Conservation (phyloP, 345 rosid species). For the Bretschneidera sinensis region DNA sequence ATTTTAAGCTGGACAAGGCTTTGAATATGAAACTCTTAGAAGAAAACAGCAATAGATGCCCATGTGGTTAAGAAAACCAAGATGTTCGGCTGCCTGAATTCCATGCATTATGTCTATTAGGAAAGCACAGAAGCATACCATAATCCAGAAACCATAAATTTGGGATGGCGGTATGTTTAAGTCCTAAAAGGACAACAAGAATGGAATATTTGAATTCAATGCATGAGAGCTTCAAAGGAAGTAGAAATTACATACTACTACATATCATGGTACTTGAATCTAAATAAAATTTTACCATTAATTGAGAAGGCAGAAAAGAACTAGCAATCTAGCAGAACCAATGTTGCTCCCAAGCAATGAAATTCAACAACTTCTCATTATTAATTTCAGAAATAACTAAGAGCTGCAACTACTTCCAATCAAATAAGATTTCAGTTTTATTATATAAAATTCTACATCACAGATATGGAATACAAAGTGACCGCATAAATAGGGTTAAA, state of each 20-base stretch:
- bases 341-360: neutral
- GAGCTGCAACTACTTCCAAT: neutral
- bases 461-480: neutral
- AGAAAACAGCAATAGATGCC: neutral
- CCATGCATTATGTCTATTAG: neutral
- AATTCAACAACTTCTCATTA: neutral
- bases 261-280: too few relatives aligned
- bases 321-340: neutral
- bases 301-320: neutral
- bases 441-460: too few relatives aligned
- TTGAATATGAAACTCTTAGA: neutral
- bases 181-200: neutral
- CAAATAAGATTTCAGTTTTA: too few relatives aligned
- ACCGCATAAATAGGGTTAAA: neutral
- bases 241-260: too few relatives aligned
- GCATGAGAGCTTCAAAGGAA: neutral
- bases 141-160: neutral
- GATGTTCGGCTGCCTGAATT: neutral
- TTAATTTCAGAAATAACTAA: neutral
- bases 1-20: neutral
- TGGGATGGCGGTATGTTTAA: neutral
- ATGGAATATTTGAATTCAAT: neutral
- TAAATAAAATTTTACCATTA: too few relatives aligned
- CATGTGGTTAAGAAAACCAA: slow-evolving; percentile 1
- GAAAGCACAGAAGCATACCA: neutral